Percentiles rank a stretch among this genome's conserved stretches.
These are phyloP conservation scores for Sphaerulina vaccinii DNA, from an alignment of 2,329 filamentous ascomycete species.

Conservation along the genomic window DNA sequence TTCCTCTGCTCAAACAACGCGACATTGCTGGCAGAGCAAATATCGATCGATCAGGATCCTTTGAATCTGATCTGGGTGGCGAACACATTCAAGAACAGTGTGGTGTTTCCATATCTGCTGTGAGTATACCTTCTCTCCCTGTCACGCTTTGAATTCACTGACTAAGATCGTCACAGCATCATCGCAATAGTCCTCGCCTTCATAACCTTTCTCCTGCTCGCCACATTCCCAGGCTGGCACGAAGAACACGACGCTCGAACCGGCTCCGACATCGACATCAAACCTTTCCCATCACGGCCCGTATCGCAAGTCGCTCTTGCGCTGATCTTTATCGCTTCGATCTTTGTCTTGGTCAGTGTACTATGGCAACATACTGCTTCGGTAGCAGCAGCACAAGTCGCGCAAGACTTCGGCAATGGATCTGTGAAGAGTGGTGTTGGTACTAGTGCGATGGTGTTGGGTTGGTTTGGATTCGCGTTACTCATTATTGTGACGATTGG, in stretches of 20 bases:
- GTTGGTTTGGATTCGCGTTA: conserved; percentile 94
- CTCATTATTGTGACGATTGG: conserved; percentile 96
- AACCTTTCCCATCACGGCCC: conserved; percentile 86
- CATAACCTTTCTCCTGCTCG: conserved; percentile 88
- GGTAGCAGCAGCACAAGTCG: conserved; percentile 89
- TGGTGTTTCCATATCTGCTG: conserved; percentile 97
- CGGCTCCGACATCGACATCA: conserved; percentile 84
- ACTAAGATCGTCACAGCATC: conserved; percentile 60
- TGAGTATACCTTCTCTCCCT: conserved; percentile 48
- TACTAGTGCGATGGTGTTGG: conserved; percentile 93
- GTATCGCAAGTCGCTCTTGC: conserved; percentile 91
- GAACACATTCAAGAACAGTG: conserved; percentile 95
- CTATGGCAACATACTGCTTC: conserved; percentile 95
- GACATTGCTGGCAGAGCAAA: conserved; percentile 83
- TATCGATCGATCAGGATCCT: conserved; percentile 88
- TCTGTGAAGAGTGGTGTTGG: conserved; percentile 83
- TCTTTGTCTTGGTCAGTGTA: conserved; percentile 65
- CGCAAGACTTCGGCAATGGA: conserved; percentile 88
- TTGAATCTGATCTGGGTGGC: conserved; percentile 97
- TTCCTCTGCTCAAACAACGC: conserved; percentile 98
- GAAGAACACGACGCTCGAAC: conserved; percentile 74
- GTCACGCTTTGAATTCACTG: neutral
- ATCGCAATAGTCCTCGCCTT: conserved; percentile 97
- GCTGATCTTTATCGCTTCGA: conserved; percentile 74
- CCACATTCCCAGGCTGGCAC: conserved; percentile 97